These are phyloP conservation scores for Penicillium chermesinum DNA, from an alignment of 495 filamentous ascomycete species.

Conservation along the genomic window DNA sequence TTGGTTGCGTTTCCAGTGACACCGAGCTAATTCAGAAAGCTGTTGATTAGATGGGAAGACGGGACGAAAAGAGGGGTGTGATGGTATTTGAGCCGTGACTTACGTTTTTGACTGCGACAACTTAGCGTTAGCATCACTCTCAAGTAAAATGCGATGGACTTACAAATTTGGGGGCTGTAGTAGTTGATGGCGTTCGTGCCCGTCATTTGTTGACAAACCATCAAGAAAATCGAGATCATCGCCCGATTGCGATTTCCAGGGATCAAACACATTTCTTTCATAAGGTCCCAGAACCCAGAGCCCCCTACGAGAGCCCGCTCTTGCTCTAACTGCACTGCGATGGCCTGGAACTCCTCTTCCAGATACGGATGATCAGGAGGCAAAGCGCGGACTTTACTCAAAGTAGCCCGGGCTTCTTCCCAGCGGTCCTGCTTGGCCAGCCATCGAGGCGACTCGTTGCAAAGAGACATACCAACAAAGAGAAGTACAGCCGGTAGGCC, in stretches of 20 bases:
- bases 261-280: conserved; percentile 69
- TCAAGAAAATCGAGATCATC: conserved; percentile 51
- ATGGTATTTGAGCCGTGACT: conserved; percentile 2
- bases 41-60: conserved; percentile 2
- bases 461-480: conserved; percentile 51
- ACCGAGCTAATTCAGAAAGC: too few species aligned
- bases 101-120: conserved; percentile 19
- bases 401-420: conserved; percentile 57
- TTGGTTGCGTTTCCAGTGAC: conserved; percentile 39
- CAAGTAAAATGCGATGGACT: conserved; percentile 11
- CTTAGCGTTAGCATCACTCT: background rate
- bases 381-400: conserved; percentile 50
- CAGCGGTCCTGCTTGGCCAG: conserved; percentile 64
- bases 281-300: conserved; percentile 56
- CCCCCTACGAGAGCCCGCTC: conserved; percentile 61
- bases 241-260: conserved; percentile 59
- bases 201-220: conserved; percentile 71
- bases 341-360: conserved; percentile 60
- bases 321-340: conserved; percentile 59
- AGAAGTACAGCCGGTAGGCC: conserved; percentile 59
- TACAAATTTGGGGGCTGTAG: conserved; percentile 70
- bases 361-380: conserved; percentile 58
- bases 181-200: conserved; percentile 65
- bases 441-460: conserved; percentile 68
- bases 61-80: too few species aligned